These are phyloP conservation scores for Auxenochlorella pyrenoidosa DNA, from an alignment of 139 green algal species.

Conservation along the genomic window DNA sequence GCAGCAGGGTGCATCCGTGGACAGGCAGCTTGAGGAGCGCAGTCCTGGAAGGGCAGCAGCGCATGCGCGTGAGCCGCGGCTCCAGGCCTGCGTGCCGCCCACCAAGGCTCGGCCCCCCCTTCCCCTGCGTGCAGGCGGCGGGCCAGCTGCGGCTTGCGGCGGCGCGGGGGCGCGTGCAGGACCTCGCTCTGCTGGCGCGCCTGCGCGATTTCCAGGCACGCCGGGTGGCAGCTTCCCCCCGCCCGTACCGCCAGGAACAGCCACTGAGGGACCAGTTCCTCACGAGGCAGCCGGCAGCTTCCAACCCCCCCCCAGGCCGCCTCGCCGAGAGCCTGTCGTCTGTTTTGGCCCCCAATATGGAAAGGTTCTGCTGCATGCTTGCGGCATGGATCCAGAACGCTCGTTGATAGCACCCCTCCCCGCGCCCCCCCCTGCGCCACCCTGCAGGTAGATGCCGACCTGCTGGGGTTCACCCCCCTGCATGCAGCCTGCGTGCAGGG, in stretches of 20 bases:
- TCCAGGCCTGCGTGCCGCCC: too few species aligned
- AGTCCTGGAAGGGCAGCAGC: too few species aligned
- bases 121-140: neutral
- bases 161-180: neutral
- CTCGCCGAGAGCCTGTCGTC: too few species aligned
- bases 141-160: constrained; percentile 1
- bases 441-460: neutral
- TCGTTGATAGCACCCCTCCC: too few species aligned
- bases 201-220: neutral
- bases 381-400: too few species aligned
- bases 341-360: too few species aligned
- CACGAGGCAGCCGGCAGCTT: neutral
- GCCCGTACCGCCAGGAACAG: neutral
- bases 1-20: too few species aligned
- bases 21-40: too few species aligned
- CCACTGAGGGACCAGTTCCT: neutral
- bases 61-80: too few species aligned
- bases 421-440: too few species aligned
- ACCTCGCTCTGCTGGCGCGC: neutral
- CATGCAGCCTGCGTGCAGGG: constrained; percentile 15
- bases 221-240: neutral
- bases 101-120: neutral
- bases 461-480: constrained; percentile 24
- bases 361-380: too few species aligned
- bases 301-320: too few species aligned